phyloP scores from a whole-genome alignment of 345 rosid genomes.

The Eutrema heterophyllum region DNA sequence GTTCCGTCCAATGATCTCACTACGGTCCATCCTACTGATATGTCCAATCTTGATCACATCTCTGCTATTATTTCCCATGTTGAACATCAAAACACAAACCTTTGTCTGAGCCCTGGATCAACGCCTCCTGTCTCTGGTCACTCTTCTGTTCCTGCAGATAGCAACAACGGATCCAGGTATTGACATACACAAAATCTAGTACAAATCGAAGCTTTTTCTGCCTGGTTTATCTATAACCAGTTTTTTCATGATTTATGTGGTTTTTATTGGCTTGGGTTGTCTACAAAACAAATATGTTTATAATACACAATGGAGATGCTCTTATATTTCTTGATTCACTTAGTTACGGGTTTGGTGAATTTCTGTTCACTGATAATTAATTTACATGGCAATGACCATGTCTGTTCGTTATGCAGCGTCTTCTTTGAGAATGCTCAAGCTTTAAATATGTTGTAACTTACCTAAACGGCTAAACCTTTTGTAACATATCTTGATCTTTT shows the following conservation, averaged over 20 bases:
- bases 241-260: neutral
- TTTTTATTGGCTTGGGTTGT: neutral
- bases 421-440: neutral
- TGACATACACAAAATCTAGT: neutral
- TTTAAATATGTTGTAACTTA: neutral
- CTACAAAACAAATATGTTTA: neutral
- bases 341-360: neutral
- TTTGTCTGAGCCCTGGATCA: slow-evolving; percentile 30
- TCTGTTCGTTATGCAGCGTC: neutral
- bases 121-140: slow-evolving; percentile 34
- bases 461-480: neutral
- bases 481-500: neutral
- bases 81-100: slow-evolving; percentile 20
- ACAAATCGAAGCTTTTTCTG: neutral
- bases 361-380: neutral
- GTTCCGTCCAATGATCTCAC: slow-evolving; percentile 34
- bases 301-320: neutral
- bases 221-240: neutral
- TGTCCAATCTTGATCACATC: slow-evolving; percentile 1
- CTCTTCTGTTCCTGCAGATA: slow-evolving; percentile 35
- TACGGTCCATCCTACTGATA: slow-evolving; percentile 31
- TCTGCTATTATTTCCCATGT: slow-evolving; percentile 1
- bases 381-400: neutral
- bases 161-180: slow-evolving; percentile 47
- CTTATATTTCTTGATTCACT: neutral